phyloP scores from a whole-genome alignment of 352 stramenopile genomes.

The Phytophthora vignae region DNA sequence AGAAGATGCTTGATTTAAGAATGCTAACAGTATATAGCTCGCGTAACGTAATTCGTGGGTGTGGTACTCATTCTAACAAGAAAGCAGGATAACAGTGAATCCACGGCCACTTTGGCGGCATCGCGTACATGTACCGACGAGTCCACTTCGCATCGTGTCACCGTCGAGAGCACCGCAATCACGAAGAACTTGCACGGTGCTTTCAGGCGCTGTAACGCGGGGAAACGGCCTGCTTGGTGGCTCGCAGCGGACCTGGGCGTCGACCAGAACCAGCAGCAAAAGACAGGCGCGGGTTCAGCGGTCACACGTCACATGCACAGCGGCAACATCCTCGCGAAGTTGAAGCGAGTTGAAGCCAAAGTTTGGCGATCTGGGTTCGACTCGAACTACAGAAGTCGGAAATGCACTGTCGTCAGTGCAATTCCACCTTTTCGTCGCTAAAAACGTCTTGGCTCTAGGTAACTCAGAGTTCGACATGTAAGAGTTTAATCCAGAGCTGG shows the following conservation, averaged over 20 bases:
- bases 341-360: conserved; percentile 11
- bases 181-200: background rate
- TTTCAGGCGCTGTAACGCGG: conserved; percentile 14
- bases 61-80: background rate
- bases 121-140: background rate
- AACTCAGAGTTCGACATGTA: no score
- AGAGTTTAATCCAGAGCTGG: no score
- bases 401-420: no score
- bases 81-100: background rate
- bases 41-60: background rate
- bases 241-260: conserved; percentile 1
- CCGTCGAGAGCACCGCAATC: conserved; percentile 5
- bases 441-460: no score
- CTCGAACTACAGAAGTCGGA: no score
- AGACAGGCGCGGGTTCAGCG: conserved; percentile 6
- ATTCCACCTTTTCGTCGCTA: no score
- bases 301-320: conserved; percentile 18
- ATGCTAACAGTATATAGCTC: no score
- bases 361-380: conserved; percentile 7
- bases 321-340: background rate
- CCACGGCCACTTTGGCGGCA: background rate
- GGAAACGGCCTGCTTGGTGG: conserved; percentile 30
- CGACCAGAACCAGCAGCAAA: conserved; percentile 25
- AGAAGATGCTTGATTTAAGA: background rate
- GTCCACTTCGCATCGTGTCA: background rate